phyloP scores from a whole-genome alignment of 228 moss, liverwort and hornwort species.

The Sphagnum magellanicum region DNA sequence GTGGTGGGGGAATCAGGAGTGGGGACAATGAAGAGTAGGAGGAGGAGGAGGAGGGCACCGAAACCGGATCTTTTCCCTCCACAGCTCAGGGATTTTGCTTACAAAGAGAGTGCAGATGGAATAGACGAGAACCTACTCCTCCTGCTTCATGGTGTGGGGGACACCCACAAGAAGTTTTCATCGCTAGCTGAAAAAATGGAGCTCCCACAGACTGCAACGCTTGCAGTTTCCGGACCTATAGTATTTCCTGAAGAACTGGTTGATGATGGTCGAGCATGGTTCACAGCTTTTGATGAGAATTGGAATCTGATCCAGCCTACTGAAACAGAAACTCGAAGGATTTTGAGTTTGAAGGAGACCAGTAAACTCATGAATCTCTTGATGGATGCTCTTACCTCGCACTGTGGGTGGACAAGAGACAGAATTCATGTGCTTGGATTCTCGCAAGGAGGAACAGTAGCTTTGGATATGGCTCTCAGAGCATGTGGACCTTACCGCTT shows the following conservation, averaged over 20 bases:
- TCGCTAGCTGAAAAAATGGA: conserved; percentile 14
- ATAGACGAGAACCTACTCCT: conserved; percentile 23
- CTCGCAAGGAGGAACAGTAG: conserved; percentile 19
- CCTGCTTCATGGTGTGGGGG: conserved; percentile 22
- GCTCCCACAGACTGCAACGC: conserved; percentile 21
- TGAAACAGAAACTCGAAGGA: conserved; percentile 4
- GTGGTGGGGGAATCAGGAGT: neutral
- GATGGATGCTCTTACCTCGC: conserved; percentile 7
- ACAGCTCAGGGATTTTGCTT: conserved; percentile 15
- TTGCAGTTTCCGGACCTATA: conserved; percentile 21
- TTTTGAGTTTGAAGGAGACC: conserved; percentile 3
- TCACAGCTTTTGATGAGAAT: conserved; percentile 12
- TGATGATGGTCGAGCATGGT: conserved; percentile 14
- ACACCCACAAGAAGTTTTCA: conserved; percentile 10
- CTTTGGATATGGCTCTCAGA: conserved; percentile 9
- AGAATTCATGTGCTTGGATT: conserved; percentile 18
- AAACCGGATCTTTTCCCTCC: conserved; percentile 13
- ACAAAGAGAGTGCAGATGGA: conserved; percentile 16
- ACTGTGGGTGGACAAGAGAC: conserved; percentile 14
- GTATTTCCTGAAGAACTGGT: conserved; percentile 12
- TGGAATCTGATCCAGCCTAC: conserved; percentile 9
- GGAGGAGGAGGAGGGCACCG: neutral
- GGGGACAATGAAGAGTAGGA: neutral
- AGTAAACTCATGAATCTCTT: conserved; percentile 5
- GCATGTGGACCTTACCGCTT: conserved; percentile 14